These are phyloP conservation scores for Bryopsis sp. DNA, from an alignment of 139 green algal species.

Conservation along the genomic window DNA sequence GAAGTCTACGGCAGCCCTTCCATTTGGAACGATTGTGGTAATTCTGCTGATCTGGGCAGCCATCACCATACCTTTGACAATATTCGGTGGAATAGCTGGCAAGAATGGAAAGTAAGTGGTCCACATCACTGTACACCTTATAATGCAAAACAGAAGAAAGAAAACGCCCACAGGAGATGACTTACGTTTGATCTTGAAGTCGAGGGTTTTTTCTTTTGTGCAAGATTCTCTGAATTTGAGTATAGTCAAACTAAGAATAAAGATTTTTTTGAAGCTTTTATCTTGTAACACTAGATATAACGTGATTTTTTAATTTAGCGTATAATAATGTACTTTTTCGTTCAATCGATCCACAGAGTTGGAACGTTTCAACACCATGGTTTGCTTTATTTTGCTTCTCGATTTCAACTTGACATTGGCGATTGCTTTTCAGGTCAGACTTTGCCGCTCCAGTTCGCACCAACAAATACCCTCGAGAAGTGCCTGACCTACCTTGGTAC, in stretches of 20 bases:
- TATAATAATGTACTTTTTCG: conserved; percentile 38
- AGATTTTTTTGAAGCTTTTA: too few species aligned
- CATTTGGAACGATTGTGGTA: conserved; percentile 75
- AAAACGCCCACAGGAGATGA: too few species aligned
- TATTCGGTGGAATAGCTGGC: conserved; percentile 75
- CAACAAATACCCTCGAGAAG: conserved; percentile 77
- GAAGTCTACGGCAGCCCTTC: conserved; percentile 63
- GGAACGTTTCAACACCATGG: conserved; percentile 49
- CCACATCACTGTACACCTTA: too few species aligned
- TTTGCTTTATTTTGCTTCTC: conserved; percentile 20
- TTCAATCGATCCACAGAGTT: conserved; percentile 51
- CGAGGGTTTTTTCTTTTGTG: too few species aligned
- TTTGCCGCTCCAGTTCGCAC: conserved; percentile 54
- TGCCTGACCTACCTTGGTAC: conserved; percentile 86
- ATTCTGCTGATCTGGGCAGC: conserved; percentile 76
- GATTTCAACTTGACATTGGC: too few species aligned
- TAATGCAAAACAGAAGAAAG: too few species aligned
- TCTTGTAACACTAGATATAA: too few species aligned
- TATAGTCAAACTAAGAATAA: too few species aligned
- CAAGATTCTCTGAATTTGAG: too few species aligned
- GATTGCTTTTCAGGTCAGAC: not conserved
- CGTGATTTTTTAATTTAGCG: too few species aligned
- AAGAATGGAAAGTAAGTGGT: conserved; percentile 66
- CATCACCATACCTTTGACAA: conserved; percentile 85
- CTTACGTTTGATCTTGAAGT: too few species aligned